These are phyloP conservation scores for Iberis pinnata DNA, from an alignment of 345 rosid species.

Conservation along the genomic window DNA sequence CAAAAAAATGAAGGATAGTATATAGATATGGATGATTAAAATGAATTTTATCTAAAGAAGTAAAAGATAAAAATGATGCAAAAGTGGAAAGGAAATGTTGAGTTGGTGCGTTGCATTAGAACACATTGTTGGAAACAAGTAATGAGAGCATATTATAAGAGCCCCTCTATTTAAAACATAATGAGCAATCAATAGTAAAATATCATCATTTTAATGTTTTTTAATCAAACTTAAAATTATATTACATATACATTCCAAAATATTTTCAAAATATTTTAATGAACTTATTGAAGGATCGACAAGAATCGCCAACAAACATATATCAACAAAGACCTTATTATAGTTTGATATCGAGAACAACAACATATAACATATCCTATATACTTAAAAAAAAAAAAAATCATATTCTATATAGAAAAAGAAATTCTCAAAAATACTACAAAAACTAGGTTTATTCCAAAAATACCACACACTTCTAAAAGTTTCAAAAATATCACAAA, in stretches of 20 bases:
- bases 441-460: too few relatives aligned
- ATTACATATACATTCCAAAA: neutral
- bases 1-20: slow-evolving; percentile 42
- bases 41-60: slow-evolving; percentile 16
- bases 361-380: too few relatives aligned
- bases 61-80: slow-evolving; percentile 49
- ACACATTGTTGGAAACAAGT: slow-evolving; percentile 42
- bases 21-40: slow-evolving; percentile 21
- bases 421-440: too few relatives aligned
- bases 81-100: slow-evolving; percentile 40
- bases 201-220: slow-evolving; percentile 27
- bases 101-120: slow-evolving; percentile 55
- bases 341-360: too few relatives aligned
- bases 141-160: slow-evolving; percentile 29
- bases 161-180: slow-evolving; percentile 13
- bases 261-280: too few relatives aligned
- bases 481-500: too few relatives aligned
- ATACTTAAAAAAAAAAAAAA: too few relatives aligned
- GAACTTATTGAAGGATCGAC: neutral
- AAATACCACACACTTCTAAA: too few relatives aligned
- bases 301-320: too few relatives aligned
- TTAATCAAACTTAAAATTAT: slow-evolving; percentile 22
- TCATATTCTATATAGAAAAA: too few relatives aligned
- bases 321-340: too few relatives aligned
- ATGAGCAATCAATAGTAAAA: slow-evolving; percentile 25